Evolutionary conservation across 768 basidiomycete genomes (phyloP), one percentile per base, ranked within the genome.

Genomic region (Pleurotus giganteus): DNA sequence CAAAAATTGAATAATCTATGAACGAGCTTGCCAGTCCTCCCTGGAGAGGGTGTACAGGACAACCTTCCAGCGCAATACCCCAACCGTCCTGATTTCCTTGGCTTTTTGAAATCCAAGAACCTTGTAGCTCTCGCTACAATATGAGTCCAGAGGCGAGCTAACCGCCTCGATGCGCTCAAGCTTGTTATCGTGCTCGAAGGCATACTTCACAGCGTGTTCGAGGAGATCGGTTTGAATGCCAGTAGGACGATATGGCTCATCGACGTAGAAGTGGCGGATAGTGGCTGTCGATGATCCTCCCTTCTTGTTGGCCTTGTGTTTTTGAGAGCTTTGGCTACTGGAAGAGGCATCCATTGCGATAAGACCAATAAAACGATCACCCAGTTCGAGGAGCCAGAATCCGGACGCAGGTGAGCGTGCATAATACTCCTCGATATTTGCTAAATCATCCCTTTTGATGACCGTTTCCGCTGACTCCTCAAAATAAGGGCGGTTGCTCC

Each of bases 181-280:
- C 15, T 63, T 67, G 8, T 64, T 46, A 51, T 76, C 68, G 7
- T 68, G 61, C 11, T 71, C 65, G 65, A 92, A 90, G n/a, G 83
- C 80, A 53, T 79, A 75, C 28, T 72, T 65, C 23, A 84, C 64
- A 0, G 85, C 87, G 62, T 82, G 75, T n/a, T 72, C 63, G 6
- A 92, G 70, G 26, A 92, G 65, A 63, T 91, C 89, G 15, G 81
- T 70, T 63, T 91, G 87, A 39, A 88, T 74, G 11, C 73, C 73
- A 21, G 79, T 69, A 6, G 60, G 60, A 47, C 87, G 80, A 61
- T 82, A 91, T 13, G 71, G 72, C 59, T 85, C 85, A 36, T 89
- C 85, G 23, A 88, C 79, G 60, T 81, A 85, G 67, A 91, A 85
- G 65, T 92, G 90, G 27, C 88, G 84, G 60, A 92, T 83, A 15